phyloP scores from a whole-genome alignment of 352 stramenopile genomes.

The Phytopythium oedochilum region DNA sequence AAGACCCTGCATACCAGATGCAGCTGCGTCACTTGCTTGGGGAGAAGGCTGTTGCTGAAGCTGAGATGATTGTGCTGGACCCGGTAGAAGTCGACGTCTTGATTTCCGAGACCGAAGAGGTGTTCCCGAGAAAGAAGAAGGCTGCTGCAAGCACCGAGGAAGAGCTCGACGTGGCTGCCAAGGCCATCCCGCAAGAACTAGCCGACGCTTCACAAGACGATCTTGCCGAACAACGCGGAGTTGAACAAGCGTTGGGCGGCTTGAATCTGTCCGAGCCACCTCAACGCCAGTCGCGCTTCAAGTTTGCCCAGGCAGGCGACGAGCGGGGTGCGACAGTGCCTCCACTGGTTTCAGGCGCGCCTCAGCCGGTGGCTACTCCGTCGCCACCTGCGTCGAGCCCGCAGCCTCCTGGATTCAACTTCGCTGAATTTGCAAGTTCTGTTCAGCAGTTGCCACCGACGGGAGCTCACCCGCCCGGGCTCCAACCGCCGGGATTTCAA shows the following conservation, averaged over 20 bases:
- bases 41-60: constrained; percentile 18
- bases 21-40: constrained; percentile 38
- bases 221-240: too few species aligned
- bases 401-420: constrained; percentile 25
- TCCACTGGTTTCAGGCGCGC: not conserved
- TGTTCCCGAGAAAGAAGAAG: constrained; percentile 39
- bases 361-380: not conserved
- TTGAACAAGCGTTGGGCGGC: constrained; percentile 11
- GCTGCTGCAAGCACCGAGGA: not conserved
- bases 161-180: not conserved
- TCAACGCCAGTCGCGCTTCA: constrained; percentile 8
- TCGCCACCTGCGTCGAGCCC: not conserved
- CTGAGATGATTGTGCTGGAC: constrained; percentile 49
- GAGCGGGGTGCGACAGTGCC: not conserved
- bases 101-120: constrained; percentile 50
- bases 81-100: constrained; percentile 45
- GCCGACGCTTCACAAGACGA: not conserved
- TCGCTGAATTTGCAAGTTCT: constrained; percentile 38
- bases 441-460: constrained; percentile 14
- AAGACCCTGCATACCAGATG: constrained; percentile 35
- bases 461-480: not conserved
- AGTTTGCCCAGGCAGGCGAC: constrained; percentile 1
- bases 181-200: not conserved
- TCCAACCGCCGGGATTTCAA: not conserved
- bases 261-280: constrained; percentile 4